Evolutionary conservation across 2,329 filamentous ascomycete species (phyloP).

Genomic region (Graphilbum ipis-grandicollis): DNA sequence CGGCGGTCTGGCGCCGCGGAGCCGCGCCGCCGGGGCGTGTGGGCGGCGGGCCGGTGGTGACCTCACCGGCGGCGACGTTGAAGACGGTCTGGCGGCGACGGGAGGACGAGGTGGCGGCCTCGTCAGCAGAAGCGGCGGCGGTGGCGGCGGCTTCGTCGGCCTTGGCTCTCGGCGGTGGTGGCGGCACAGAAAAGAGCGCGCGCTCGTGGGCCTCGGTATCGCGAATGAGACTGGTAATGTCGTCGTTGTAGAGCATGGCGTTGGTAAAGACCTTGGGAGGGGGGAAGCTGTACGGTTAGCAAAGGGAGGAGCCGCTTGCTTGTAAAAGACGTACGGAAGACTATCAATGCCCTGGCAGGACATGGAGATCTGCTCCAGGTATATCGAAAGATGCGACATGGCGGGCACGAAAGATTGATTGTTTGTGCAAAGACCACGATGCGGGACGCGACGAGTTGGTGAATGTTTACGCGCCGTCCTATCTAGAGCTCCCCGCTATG

Average conservation of each 20-base stretch:
- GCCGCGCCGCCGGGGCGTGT: slow-evolving; percentile 20
- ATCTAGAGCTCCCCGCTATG: background rate
- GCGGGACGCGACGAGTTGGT: background rate
- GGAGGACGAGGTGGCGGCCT: slow-evolving; percentile 21
- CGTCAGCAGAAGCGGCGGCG: slow-evolving; percentile 22
- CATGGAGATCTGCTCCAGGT: slow-evolving; percentile 60
- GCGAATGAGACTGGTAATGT: slow-evolving; percentile 87
- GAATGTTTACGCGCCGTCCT: background rate
- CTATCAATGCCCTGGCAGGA: slow-evolving; percentile 63
- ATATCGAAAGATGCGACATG: slow-evolving; percentile 53
- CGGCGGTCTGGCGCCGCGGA: slow-evolving; percentile 61
- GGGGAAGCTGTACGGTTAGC: slow-evolving; percentile 46
- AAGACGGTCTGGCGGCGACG: slow-evolving; percentile 46
- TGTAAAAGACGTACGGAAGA: slow-evolving; percentile 37
- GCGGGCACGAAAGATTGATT: no score
- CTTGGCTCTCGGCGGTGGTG: slow-evolving; percentile 31
- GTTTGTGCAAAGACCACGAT: background rate
- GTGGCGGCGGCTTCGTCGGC: slow-evolving; percentile 8
- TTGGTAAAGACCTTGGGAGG: slow-evolving; percentile 91
- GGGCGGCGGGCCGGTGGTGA: slow-evolving; percentile 37
- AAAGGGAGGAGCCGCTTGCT: background rate
- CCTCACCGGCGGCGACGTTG: slow-evolving; percentile 45
- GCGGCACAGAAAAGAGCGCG: slow-evolving; percentile 82
- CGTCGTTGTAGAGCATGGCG: slow-evolving; percentile 69
- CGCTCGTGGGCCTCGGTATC: slow-evolving; percentile 92